Base-by-base conservation (phyloP, 495 filamentous ascomycete genomes). In the Cladorrhinum samala region DNA sequence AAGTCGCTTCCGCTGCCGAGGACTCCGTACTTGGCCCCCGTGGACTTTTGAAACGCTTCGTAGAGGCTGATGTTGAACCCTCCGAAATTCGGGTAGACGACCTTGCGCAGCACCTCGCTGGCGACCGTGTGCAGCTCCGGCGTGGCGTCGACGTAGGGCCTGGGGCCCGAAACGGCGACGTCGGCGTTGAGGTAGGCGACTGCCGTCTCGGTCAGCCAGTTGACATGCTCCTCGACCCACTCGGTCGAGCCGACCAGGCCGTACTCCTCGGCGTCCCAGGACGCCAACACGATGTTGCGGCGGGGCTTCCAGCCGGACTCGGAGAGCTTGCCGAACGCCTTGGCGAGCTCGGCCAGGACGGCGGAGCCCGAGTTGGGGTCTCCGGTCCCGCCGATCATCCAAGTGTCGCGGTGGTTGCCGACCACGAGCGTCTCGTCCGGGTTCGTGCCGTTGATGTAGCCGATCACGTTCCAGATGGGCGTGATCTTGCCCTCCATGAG, bases 261-360 rank as follows among this genome's bases (percentile, higher is more conserved):
- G 60, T 92, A 94, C 64, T 91, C 88, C 63, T 86, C 85, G 6
- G 77, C 91, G 65, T 96, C 91, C 90, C 91, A 96, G 52, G 84
- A 90, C 21, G 85, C 83, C 63, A 95, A 89, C 49, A 89, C 82
- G 53, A 96, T 91, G 6, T 87, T 91, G 13, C 91, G 81, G 5
- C 86, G 75, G 17, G 91, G 91, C 40, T 82, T 81, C 91, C 91
- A 96, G 14, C 89, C 89, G 33, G 80, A 77, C 16, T 72, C 76
- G 14, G 80, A 71, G 14, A 94, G 75, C 53, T 87, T 78, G n/a
- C 86, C 87, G 62, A 95, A 85, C 50, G 87, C 80, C 27, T 82
- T 78, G 14, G 89, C 77, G 51, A 95, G 77, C 62, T 96, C 91
- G 17, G 91, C 73, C 55, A 94, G 54, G 20, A 91, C 79, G 3